Evolutionary conservation across 2,329 filamentous ascomycete genomes (phyloP).

Genomic region (Aspergillus luchuensis): DNA sequence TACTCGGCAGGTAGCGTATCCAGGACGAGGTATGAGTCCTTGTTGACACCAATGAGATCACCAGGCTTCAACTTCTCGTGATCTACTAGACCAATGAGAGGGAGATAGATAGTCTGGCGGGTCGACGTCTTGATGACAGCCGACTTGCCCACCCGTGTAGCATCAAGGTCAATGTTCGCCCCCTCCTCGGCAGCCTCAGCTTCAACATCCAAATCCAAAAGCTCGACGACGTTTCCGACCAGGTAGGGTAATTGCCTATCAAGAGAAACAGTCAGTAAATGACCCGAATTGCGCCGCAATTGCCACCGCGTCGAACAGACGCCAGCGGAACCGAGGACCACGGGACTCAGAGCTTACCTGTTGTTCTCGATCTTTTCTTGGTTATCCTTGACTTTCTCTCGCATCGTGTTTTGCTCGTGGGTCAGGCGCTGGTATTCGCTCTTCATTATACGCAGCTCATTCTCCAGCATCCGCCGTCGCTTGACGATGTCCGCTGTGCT

Average conservation of each 20-base stretch:
- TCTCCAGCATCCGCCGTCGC: constrained; percentile 87
- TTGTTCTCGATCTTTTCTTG: constrained; percentile 99
- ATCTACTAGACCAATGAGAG: constrained; percentile 94
- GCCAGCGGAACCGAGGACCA: constrained; percentile 1
- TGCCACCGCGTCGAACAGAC: constrained; percentile 6
- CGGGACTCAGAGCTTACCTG: constrained; percentile 59
- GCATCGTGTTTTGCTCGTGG: constrained; percentile 95
- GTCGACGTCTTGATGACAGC: constrained; percentile 99
- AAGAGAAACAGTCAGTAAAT: constrained; percentile 12
- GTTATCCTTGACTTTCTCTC: constrained; percentile 99
- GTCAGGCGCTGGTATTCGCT: constrained; percentile 92
- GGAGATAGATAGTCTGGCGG: constrained; percentile 96
- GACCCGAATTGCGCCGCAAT: neutral
- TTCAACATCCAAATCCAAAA: constrained; percentile 93
- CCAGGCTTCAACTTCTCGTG: constrained; percentile 92
- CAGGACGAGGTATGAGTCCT: constrained; percentile 96
- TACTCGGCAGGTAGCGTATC: constrained; percentile 98
- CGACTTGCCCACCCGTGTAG: constrained; percentile 93
- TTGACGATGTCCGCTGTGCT: constrained; percentile 95
- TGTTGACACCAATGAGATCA: constrained; percentile 97
- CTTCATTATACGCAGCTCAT: constrained; percentile 98
- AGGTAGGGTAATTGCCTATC: constrained; percentile 92
- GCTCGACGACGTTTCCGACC: constrained; percentile 96
- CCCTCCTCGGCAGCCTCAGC: constrained; percentile 96
- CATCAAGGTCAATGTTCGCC: constrained; percentile 97